phyloP scores from a whole-genome alignment of 371 early-diverging fungal species.

The Capniomyces stellatus region DNA sequence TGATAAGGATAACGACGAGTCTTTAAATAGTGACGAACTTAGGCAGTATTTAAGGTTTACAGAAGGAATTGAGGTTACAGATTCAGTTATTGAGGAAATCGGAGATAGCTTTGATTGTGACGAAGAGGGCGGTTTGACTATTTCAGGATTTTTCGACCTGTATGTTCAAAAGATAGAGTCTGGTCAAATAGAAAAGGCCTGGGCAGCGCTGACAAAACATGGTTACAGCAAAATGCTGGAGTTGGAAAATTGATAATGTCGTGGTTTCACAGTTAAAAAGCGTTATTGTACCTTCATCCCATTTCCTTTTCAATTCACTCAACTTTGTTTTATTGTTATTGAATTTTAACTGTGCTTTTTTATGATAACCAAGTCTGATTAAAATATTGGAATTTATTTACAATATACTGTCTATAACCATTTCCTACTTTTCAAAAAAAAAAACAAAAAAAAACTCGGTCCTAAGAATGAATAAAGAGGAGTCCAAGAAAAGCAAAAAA shows the following conservation, averaged over 20 bases:
- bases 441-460: too few relatives aligned
- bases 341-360: too few relatives aligned
- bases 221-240: slow-evolving; percentile 28
- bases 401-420: too few relatives aligned
- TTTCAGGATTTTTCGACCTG: slow-evolving; percentile 34
- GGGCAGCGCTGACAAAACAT: slow-evolving; percentile 33
- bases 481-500: slow-evolving; percentile 1
- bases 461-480: too few relatives aligned
- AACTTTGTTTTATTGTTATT: too few relatives aligned
- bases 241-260: neutral
- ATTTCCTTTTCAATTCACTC: too few relatives aligned
- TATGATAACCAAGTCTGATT: too few relatives aligned
- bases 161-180: slow-evolving; percentile 31
- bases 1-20: slow-evolving; percentile 31
- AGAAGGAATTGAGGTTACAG: slow-evolving; percentile 32
- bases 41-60: slow-evolving; percentile 32
- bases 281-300: too few relatives aligned
- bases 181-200: slow-evolving; percentile 35
- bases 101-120: slow-evolving; percentile 20
- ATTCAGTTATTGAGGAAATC: slow-evolving; percentile 28
- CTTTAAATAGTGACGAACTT: slow-evolving; percentile 28
- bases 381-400: too few relatives aligned
- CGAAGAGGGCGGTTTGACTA: slow-evolving; percentile 16
- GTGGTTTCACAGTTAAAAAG: too few relatives aligned
- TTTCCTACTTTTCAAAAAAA: too few relatives aligned